phyloP scores from a whole-genome alignment of 257 asterid species.

The Rauvolfia tetraphylla region DNA sequence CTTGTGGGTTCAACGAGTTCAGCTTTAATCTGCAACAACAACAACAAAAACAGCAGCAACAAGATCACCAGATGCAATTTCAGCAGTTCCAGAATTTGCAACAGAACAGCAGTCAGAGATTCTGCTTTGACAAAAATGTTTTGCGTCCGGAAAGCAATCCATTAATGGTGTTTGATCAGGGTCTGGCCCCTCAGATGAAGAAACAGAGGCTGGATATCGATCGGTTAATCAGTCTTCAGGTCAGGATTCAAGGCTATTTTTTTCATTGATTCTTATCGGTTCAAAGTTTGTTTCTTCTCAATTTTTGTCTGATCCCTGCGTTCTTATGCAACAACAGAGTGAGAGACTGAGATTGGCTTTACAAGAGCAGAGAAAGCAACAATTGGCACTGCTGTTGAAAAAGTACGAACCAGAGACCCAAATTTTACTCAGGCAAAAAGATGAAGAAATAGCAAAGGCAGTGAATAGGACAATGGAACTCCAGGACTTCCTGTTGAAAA shows the following conservation, averaged over 20 bases:
- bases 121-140: neutral
- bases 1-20: slow-evolving; percentile 34
- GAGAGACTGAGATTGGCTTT: slow-evolving; percentile 54
- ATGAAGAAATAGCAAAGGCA: slow-evolving; percentile 50
- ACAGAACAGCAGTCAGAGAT: slow-evolving; percentile 21
- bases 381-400: slow-evolving; percentile 27
- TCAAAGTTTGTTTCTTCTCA: too few relatives aligned
- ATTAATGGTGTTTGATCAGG: slow-evolving; percentile 23
- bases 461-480: slow-evolving; percentile 45
- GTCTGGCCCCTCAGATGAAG: slow-evolving; percentile 30
- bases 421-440: slow-evolving; percentile 44
- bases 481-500: slow-evolving; percentile 25
- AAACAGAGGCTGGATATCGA: slow-evolving; percentile 55
- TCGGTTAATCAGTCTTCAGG: slow-evolving; percentile 53
- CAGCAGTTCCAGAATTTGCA: slow-evolving; percentile 28
- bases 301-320: neutral
- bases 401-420: slow-evolving; percentile 46
- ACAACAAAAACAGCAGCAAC: slow-evolving; percentile 16
- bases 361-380: slow-evolving; percentile 52
- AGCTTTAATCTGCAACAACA: slow-evolving; percentile 24
- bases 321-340: slow-evolving; percentile 37
- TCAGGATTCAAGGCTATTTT: neutral
- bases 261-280: neutral
- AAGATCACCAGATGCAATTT: slow-evolving; percentile 19
- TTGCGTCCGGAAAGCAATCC: slow-evolving; percentile 8